A percentile compares a stretch with the other conserved stretches of the same genome.
Conservation (phyloP, 495 filamentous ascomycete species). For the Hyphodiscus hymeniophilus region DNA sequence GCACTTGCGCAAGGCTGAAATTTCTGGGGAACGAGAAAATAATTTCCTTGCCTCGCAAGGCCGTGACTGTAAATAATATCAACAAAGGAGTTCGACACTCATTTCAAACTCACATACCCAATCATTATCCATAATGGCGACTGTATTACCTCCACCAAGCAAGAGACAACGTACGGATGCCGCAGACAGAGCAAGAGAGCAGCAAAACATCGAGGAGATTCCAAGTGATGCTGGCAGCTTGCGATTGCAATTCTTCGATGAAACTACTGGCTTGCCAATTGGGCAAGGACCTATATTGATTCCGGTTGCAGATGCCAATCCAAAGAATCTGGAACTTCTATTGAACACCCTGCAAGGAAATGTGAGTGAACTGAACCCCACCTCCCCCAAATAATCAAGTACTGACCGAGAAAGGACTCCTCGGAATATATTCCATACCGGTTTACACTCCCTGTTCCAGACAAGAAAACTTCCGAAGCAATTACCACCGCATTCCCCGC, state of each 20-base stretch:
- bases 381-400: slow-evolving; percentile 37
- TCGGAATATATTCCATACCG: slow-evolving; percentile 23
- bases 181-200: slow-evolving; percentile 60
- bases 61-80: too few species aligned
- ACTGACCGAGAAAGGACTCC: slow-evolving; percentile 20
- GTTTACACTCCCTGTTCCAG: slow-evolving; percentile 21
- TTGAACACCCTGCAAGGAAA: slow-evolving; percentile 80
- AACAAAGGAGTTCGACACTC: background rate
- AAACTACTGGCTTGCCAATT: slow-evolving; percentile 55
- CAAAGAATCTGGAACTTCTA: slow-evolving; percentile 86
- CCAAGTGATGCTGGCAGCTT: slow-evolving; percentile 69
- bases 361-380: slow-evolving; percentile 24
- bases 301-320: slow-evolving; percentile 74
- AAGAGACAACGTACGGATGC: slow-evolving; percentile 79
- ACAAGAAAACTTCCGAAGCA: slow-evolving; percentile 15
- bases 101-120: background rate
- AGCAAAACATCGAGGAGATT: slow-evolving; percentile 65
- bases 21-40: too few species aligned
- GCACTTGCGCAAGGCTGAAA: slow-evolving; percentile 14
- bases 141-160: slow-evolving; percentile 77
- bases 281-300: slow-evolving; percentile 66
- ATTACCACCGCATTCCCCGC: slow-evolving; percentile 38
- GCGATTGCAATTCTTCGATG: slow-evolving; percentile 81
- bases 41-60: background rate
- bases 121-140: slow-evolving; percentile 58